phyloP scores from a whole-genome alignment of 1,284 basidiomycete genomes.

The Ustilago curta region DNA sequence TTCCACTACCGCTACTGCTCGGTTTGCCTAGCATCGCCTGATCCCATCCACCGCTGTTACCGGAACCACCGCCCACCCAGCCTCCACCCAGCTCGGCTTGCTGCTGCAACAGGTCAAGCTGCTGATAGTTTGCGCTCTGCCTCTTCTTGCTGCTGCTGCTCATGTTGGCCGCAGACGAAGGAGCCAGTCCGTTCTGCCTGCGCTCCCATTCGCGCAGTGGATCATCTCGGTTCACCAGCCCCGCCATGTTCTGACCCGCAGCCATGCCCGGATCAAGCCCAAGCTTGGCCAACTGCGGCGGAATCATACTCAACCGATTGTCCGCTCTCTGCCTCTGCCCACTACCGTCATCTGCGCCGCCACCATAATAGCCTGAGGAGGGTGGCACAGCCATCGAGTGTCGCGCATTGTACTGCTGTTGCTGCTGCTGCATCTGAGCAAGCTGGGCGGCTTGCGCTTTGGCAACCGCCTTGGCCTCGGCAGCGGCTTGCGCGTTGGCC shows the following conservation, averaged over 20 bases:
- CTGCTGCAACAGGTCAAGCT: conserved; percentile 53
- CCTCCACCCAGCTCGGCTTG: conserved; percentile 45
- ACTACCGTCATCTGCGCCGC: conserved; percentile 14
- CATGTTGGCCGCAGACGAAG: conserved; percentile 31
- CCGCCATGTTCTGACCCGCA: conserved; percentile 53
- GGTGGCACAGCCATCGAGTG: conserved; percentile 41
- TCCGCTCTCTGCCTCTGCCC: conserved; percentile 21
- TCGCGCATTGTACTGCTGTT: conserved; percentile 39
- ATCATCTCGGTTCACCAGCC: conserved; percentile 65
- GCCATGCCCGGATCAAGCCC: conserved; percentile 60
- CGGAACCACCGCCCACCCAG: conserved; percentile 16
- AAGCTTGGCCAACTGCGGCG: conserved; percentile 78
- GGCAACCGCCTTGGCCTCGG: conserved; percentile 46
- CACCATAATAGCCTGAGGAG: conserved; percentile 40
- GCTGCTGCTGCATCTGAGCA: conserved; percentile 47
- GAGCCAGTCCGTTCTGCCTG: conserved; percentile 72
- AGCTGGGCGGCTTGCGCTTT: conserved; percentile 56
- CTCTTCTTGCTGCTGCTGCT: conserved; percentile 44
- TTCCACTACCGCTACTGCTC: background rate
- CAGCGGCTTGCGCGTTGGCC: conserved; percentile 32
- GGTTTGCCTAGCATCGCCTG: conserved; percentile 15
- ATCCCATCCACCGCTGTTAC: conserved; percentile 18
- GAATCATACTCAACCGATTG: conserved; percentile 81
- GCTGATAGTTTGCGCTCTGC: conserved; percentile 45
- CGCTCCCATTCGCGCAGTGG: conserved; percentile 70